A percentile compares a stretch with the other conserved stretches of the same genome.
Evolutionary conservation across 2,329 filamentous ascomycete genomes (phyloP).

Genomic region (Alternaria sp.): DNA sequence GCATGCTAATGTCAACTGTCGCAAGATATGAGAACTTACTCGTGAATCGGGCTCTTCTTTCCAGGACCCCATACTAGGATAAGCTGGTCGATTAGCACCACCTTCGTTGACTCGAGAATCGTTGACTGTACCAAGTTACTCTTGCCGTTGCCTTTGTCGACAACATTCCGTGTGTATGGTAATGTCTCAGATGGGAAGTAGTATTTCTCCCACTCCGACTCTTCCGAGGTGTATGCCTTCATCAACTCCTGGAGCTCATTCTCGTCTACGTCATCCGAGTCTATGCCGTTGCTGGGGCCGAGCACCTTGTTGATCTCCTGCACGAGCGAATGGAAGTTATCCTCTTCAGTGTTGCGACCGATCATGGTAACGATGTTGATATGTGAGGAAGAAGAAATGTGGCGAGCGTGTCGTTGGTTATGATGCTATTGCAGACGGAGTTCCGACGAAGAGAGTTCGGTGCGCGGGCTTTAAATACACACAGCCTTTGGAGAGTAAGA

Average conservation of each 20-base stretch:
- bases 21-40: slow-evolving; percentile 51
- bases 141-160: slow-evolving; percentile 87
- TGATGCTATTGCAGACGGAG: neutral
- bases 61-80: slow-evolving; percentile 89
- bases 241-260: slow-evolving; percentile 74
- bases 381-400: neutral
- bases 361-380: slow-evolving; percentile 24
- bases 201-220: slow-evolving; percentile 75
- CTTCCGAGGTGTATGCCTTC: slow-evolving; percentile 72
- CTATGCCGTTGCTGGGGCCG: slow-evolving; percentile 80
- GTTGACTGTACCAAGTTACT: slow-evolving; percentile 68
- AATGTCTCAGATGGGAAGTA: slow-evolving; percentile 73
- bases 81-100: slow-evolving; percentile 61
- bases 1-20: slow-evolving; percentile 22
- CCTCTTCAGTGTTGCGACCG: slow-evolving; percentile 22
- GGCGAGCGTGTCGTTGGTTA: neutral
- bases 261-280: slow-evolving; percentile 81
- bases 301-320: slow-evolving; percentile 74
- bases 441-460: neutral
- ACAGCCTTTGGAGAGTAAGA: slow-evolving; percentile 11
- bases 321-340: slow-evolving; percentile 72
- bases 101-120: neutral
- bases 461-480: slow-evolving; percentile 5
- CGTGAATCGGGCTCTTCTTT: slow-evolving; percentile 83
- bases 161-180: slow-evolving; percentile 85